phyloP scores from a whole-genome alignment of 1,284 basidiomycete genomes.

The Naganishia sp. region DNA sequence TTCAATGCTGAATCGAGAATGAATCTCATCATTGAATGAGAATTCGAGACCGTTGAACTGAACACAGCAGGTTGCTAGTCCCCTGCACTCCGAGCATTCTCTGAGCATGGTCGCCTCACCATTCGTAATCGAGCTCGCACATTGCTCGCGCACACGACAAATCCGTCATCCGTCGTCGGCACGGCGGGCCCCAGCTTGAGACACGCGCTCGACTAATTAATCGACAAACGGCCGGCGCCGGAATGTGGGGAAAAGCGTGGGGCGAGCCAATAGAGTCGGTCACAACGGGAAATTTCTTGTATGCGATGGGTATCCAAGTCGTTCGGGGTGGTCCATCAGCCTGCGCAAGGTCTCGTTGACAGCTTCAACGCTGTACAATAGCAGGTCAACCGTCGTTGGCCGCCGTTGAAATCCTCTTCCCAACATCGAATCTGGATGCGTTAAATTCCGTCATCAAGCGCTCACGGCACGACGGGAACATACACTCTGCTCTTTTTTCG shows the following conservation, averaged over 20 bases:
- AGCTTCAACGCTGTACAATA: constrained; percentile 15
- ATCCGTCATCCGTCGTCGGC: background rate
- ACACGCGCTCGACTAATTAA: background rate
- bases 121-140: background rate
- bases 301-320: background rate
- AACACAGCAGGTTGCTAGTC: too few relatives aligned
- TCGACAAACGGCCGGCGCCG: background rate
- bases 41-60: too few relatives aligned
- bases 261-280: constrained; percentile 1
- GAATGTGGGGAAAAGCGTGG: constrained; percentile 15
- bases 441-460: too few relatives aligned
- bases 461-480: too few relatives aligned
- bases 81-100: too few relatives aligned
- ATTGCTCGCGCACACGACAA: background rate
- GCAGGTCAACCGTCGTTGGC: background rate
- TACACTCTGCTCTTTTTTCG: too few relatives aligned
- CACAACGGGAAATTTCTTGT: constrained; percentile 6
- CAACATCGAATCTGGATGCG: too few relatives aligned
- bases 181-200: background rate
- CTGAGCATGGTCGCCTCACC: too few relatives aligned
- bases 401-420: background rate
- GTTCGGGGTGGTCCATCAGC: background rate
- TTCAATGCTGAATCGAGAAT: too few relatives aligned
- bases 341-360: background rate
- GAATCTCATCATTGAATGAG: too few relatives aligned